Conservation (phyloP, 805 yeast genomes). For the Kodamaea leandrae region DNA sequence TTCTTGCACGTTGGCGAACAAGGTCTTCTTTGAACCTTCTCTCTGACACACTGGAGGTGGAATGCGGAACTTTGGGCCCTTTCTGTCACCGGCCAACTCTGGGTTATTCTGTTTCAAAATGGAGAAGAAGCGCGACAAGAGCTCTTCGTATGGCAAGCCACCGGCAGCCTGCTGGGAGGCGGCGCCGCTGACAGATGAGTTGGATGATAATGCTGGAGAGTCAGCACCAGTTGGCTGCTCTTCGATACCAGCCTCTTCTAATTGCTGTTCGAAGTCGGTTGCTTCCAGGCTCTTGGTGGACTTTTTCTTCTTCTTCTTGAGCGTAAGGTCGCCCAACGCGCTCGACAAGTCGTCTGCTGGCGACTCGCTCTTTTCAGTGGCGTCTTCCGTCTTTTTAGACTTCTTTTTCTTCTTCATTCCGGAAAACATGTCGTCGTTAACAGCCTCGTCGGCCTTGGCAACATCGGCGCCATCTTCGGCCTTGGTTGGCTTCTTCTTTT, state of each 20-base stretch:
- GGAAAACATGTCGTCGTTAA: conserved; percentile 54
- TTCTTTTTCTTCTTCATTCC: conserved; percentile 79
- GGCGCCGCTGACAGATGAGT: conserved; percentile 9
- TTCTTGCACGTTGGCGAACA: conserved; percentile 93
- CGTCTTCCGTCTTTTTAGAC: conserved; percentile 48
- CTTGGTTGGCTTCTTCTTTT: conserved; percentile 70
- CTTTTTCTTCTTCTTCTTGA: conserved; percentile 81
- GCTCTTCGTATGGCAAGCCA: conserved; percentile 71
- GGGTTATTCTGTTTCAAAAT: conserved; percentile 93
- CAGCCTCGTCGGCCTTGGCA: conserved; percentile 28
- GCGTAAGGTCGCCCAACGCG: conserved; percentile 39
- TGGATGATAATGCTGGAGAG: conserved; percentile 16
- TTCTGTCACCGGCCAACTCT: conserved; percentile 95
- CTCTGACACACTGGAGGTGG: conserved; percentile 97
- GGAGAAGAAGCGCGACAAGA: conserved; percentile 80
- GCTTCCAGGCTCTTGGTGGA: conserved; percentile 52
- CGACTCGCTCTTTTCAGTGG: conserved; percentile 18
- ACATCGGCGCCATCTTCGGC: conserved; percentile 40
- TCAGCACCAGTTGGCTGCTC: conserved; percentile 27
- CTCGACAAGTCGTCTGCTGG: conserved; percentile 33
- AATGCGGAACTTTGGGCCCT: conserved; percentile 87
- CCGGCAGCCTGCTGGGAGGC: conserved; percentile 19
- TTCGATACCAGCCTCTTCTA: conserved; percentile 85
- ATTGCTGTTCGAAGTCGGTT: conserved; percentile 82
- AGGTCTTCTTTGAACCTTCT: conserved; percentile 95